These are phyloP conservation scores for Melocanna baccifera DNA, from an alignment of 176 grass and related monocot species.

Conservation along the genomic window DNA sequence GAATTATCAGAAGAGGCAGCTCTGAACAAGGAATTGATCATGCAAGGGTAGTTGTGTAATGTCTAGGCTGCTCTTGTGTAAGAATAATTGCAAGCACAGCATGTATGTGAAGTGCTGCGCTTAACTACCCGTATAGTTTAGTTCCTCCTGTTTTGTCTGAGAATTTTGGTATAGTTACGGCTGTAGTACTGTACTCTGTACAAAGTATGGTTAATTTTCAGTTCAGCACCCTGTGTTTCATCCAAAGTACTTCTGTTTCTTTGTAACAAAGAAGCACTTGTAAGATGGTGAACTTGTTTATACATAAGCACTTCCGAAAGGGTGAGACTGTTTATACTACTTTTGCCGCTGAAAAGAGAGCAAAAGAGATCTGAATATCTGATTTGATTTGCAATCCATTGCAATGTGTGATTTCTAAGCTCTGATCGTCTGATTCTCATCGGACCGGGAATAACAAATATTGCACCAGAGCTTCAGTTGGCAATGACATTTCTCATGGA, in stretches of 20 bases:
- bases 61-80: not conserved
- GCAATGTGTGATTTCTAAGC: not conserved
- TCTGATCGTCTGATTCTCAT: not conserved
- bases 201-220: not conserved
- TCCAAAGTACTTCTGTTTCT: not conserved
- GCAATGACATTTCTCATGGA: not conserved
- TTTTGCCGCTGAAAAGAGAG: not conserved
- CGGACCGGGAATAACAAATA: not conserved
- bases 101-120: not conserved
- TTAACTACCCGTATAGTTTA: not conserved
- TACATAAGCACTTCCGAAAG: not conserved
- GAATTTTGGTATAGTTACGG: not conserved
- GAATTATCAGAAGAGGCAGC: slow-evolving; percentile 31
- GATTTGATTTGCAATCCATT: not conserved
- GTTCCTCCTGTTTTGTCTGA: not conserved
- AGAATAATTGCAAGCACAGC: not conserved
- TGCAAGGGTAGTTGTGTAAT: not conserved
- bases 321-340: not conserved
- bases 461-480: not conserved
- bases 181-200: not conserved
- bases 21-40: slow-evolving; percentile 27
- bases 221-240: not conserved
- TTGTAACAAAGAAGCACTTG: not conserved
- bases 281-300: not conserved
- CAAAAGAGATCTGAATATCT: not conserved